A percentile compares a stretch with the other conserved stretches of the same genome.
phyloP scores from a whole-genome alignment of 2,329 filamentous ascomycete species.

The Dactylellina haptotyla region DNA sequence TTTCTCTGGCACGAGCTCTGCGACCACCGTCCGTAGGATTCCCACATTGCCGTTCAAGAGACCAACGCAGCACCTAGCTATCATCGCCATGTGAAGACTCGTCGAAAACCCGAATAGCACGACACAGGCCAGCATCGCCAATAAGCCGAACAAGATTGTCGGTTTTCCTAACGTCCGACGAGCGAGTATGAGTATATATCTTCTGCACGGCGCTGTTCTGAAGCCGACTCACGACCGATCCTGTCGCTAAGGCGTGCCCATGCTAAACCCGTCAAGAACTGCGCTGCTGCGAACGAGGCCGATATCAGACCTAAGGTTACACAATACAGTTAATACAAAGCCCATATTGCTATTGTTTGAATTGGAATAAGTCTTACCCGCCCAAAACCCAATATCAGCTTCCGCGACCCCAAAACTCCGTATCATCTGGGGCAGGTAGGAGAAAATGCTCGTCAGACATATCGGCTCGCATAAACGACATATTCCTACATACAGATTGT shows the following conservation, averaged over 20 bases:
- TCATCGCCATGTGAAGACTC: constrained; percentile 80
- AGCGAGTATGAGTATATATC: background rate
- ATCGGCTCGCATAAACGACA: constrained; percentile 36
- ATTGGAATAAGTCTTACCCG: constrained; percentile 6
- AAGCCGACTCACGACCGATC: constrained; percentile 24
- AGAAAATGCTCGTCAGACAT: constrained; percentile 31
- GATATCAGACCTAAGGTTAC: constrained; percentile 10
- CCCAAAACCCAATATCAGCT: constrained; percentile 36
- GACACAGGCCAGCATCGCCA: background rate
- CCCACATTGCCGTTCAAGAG: constrained; percentile 90
- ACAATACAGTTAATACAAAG: background rate
- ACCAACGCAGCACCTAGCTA: constrained; percentile 78
- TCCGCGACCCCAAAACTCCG: constrained; percentile 33
- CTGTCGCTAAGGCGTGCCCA: constrained; percentile 74
- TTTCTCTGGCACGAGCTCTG: constrained; percentile 87
- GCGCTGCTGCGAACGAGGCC: constrained; percentile 78
- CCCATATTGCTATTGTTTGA: background rate
- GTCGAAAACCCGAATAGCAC: constrained; percentile 79
- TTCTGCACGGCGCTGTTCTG: background rate
- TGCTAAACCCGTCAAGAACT: constrained; percentile 84
- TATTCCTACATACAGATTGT: constrained; percentile 5
- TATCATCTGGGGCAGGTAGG: constrained; percentile 40
- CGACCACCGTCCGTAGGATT: constrained; percentile 92
- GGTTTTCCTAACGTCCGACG: background rate
- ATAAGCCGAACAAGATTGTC: background rate